Evolutionary conservation across 176 grass and related monocot genomes (phyloP).

Genomic region (Juncus effusus): DNA sequence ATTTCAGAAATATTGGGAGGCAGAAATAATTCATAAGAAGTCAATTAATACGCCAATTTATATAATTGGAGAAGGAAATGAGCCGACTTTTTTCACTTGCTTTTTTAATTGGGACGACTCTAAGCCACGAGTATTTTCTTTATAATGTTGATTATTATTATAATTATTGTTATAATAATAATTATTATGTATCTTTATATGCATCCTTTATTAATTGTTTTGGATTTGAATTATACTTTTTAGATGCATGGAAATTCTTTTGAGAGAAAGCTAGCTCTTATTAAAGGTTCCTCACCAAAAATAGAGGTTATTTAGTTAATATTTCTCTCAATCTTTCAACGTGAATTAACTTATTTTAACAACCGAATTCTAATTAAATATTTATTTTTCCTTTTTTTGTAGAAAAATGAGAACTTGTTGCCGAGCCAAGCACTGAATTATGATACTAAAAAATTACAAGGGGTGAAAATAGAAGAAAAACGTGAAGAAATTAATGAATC

Average conservation of each 20-base stretch:
- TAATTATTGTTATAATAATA: background rate
- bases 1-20: slow-evolving; percentile 68
- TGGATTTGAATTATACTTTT: slow-evolving; percentile 24
- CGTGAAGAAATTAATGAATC: slow-evolving; percentile 43
- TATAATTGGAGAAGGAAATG: slow-evolving; percentile 66
- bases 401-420: slow-evolving; percentile 35
- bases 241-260: slow-evolving; percentile 84
- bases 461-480: background rate
- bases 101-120: slow-evolving; percentile 79
- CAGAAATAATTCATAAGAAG: slow-evolving; percentile 26
- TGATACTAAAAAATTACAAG: slow-evolving; percentile 26
- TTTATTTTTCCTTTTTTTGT: background rate
- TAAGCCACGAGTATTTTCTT: slow-evolving; percentile 34
- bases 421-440: slow-evolving; percentile 5
- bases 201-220: slow-evolving; percentile 6
- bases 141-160: background rate
- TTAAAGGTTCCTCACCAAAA: slow-evolving; percentile 58
- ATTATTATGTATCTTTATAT: background rate
- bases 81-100: slow-evolving; percentile 70
- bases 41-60: slow-evolving; percentile 47
- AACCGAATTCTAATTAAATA: no score
- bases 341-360: no score
- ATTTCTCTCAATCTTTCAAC: background rate
- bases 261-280: slow-evolving; percentile 69
- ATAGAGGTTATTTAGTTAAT: slow-evolving; percentile 32